phyloP scores from a whole-genome alignment of 805 yeast genomes.

The Vanderwaltozyma polyspora region DNA sequence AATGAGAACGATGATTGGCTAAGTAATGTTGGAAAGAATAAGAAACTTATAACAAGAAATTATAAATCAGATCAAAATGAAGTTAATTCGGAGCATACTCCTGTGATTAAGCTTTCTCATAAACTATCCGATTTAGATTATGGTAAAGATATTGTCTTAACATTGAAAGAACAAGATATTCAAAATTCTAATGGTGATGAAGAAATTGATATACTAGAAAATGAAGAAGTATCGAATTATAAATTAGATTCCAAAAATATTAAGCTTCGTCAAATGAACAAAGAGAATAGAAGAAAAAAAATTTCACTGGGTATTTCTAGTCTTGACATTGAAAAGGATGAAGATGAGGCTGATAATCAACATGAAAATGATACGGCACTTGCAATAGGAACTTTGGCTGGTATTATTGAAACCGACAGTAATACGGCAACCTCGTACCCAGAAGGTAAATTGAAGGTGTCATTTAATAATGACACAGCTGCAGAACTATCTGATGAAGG shows the following conservation, averaged over 20 bases:
- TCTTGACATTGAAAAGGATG: constrained; percentile 13
- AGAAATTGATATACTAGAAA: constrained; percentile 20
- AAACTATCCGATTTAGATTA: constrained; percentile 26
- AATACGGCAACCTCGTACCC: not conserved
- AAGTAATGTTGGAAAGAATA: constrained; percentile 12
- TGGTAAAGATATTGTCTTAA: constrained; percentile 38
- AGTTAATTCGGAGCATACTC: too few relatives aligned
- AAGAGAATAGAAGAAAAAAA: constrained; percentile 25
- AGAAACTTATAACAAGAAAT: not conserved
- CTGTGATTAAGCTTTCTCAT: too few relatives aligned
- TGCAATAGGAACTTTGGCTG: constrained; percentile 12
- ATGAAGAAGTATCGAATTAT: constrained; percentile 17
- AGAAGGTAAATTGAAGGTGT: constrained; percentile 11
- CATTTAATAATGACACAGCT: not conserved
- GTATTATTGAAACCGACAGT: constrained; percentile 1
- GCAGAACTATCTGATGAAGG: constrained; percentile 23
- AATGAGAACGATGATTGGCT: constrained; percentile 16
- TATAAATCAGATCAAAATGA: constrained; percentile 3
- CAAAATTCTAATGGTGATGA: constrained; percentile 18
- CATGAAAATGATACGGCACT: constrained; percentile 10
- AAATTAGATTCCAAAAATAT: constrained; percentile 25
- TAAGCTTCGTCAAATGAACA: constrained; percentile 24
- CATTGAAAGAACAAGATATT: constrained; percentile 37
- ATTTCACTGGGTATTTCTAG: constrained; percentile 12
- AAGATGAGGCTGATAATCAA: constrained; percentile 12